Evolutionary conservation across 1,284 basidiomycete species (phyloP).

Genomic region (Cutaneotrichosporon dermatis): DNA sequence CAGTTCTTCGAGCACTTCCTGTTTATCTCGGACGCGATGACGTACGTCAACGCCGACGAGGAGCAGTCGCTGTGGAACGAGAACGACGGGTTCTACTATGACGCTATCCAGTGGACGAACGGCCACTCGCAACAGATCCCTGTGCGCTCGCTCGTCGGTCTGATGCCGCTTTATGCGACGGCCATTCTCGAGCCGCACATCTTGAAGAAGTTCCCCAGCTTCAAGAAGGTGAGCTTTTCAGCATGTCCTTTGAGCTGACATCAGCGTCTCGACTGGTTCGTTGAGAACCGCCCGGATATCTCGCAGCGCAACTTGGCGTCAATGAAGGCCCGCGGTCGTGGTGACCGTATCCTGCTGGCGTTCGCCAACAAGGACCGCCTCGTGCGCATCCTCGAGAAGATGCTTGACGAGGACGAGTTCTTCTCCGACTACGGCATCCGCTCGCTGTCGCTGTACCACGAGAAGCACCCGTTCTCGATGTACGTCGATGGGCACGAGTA

Average conservation of each 20-base stretch:
- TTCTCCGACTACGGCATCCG: constrained; percentile 89
- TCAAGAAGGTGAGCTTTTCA: constrained; percentile 85
- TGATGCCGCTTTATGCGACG: constrained; percentile 93
- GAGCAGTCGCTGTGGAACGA: constrained; percentile 90
- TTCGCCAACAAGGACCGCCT: constrained; percentile 88
- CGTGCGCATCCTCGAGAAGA: constrained; percentile 82
- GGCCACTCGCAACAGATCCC: constrained; percentile 81
- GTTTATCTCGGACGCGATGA: constrained; percentile 97
- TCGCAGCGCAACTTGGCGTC: constrained; percentile 92
- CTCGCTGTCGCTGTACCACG: constrained; percentile 87
- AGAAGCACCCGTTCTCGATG: constrained; percentile 91
- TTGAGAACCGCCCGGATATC: constrained; percentile 83
- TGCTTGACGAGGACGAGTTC: constrained; percentile 96
- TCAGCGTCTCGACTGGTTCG: constrained; percentile 87
- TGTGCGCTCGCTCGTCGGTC: constrained; percentile 84
- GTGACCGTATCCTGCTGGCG: constrained; percentile 81
- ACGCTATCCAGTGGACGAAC: constrained; percentile 86
- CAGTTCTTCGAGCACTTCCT: constrained; percentile 74
- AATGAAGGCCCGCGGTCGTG: constrained; percentile 74
- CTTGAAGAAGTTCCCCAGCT: constrained; percentile 88
- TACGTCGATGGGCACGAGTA: constrained; percentile 86
- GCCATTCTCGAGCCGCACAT: constrained; percentile 85
- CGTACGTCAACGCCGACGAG: constrained; percentile 70
- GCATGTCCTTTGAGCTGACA: constrained; percentile 74
- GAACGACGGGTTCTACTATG: constrained; percentile 95